Conservation (phyloP, 148 eudicot genomes). For the Cornus suecica region DNA sequence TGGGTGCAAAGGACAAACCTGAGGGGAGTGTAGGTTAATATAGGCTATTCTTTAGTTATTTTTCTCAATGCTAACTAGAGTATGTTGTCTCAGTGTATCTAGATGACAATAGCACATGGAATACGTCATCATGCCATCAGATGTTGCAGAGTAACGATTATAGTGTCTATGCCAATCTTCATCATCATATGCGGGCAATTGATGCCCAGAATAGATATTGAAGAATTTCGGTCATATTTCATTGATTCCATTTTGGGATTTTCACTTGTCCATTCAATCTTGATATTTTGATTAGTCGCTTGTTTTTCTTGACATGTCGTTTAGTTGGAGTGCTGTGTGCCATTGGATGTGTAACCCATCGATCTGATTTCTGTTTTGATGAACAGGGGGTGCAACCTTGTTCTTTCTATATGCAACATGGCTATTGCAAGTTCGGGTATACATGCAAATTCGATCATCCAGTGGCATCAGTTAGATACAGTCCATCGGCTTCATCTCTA, state of each 20-base stretch:
- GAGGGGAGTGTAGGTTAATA: no score
- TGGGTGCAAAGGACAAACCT: no score
- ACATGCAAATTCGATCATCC: conserved; percentile 93
- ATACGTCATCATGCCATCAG: neutral
- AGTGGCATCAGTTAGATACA: conserved; percentile 49
- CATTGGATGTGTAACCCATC: neutral
- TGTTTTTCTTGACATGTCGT: neutral
- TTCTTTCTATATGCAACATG: conserved; percentile 71
- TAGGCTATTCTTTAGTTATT: neutral
- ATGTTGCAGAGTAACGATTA: neutral
- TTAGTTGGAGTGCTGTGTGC: neutral
- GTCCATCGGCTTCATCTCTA: conserved; percentile 65
- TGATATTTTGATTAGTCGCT: neutral
- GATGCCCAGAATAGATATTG: neutral
- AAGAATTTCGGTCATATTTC: neutral
- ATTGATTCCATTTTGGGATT: neutral
- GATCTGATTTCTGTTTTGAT: conserved; percentile 6
- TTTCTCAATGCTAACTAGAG: neutral
- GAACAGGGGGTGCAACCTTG: conserved; percentile 78
- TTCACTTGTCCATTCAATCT: neutral
- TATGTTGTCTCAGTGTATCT: neutral
- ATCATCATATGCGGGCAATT: neutral
- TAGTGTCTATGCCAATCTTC: neutral
- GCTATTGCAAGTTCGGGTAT: conserved; percentile 76
- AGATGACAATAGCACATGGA: neutral